Conservation (phyloP, 805 yeast genomes). For the Saturnispora galanensis region DNA sequence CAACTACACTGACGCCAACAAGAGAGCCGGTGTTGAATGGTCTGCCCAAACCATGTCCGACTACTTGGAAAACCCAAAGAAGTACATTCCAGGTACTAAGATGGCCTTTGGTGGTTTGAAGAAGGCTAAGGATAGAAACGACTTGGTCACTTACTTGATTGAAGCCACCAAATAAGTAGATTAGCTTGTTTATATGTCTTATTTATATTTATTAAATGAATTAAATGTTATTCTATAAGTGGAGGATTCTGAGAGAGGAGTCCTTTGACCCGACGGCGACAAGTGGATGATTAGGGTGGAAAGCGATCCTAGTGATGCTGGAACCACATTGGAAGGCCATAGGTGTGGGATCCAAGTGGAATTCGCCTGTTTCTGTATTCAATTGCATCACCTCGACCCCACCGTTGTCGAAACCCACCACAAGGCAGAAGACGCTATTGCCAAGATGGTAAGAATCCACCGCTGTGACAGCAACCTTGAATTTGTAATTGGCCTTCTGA, state of each 20-base stretch:
- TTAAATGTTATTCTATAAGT: background rate
- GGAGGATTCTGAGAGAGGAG: slow-evolving; percentile 39
- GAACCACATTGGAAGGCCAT: too few relatives aligned
- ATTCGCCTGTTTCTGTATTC: slow-evolving; percentile 10
- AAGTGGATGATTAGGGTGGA: slow-evolving; percentile 25
- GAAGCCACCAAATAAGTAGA: slow-evolving; percentile 38
- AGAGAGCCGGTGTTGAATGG: slow-evolving; percentile 91
- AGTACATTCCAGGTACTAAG: slow-evolving; percentile 99
- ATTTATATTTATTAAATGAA: slow-evolving; percentile 4
- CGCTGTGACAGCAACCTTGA: slow-evolving; percentile 56
- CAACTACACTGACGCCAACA: slow-evolving; percentile 97
- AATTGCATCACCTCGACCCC: slow-evolving; percentile 37
- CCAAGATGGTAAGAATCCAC: slow-evolving; percentile 37
- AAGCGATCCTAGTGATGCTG: slow-evolving; percentile 25
- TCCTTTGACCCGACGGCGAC: slow-evolving; percentile 63
- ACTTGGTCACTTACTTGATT: slow-evolving; percentile 77
- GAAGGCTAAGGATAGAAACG: slow-evolving; percentile 98
- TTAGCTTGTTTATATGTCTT: background rate
- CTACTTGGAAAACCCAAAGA: slow-evolving; percentile 99
- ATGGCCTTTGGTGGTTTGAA: slow-evolving; percentile 99
- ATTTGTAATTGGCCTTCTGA: slow-evolving; percentile 33
- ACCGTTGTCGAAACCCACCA: slow-evolving; percentile 70
- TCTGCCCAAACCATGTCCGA: slow-evolving; percentile 78
- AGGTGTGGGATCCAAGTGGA: too few relatives aligned
- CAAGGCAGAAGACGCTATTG: slow-evolving; percentile 31